Base-by-base conservation (phyloP, 352 stramenopile genomes). In the Globisporangium okanoganense region DNA sequence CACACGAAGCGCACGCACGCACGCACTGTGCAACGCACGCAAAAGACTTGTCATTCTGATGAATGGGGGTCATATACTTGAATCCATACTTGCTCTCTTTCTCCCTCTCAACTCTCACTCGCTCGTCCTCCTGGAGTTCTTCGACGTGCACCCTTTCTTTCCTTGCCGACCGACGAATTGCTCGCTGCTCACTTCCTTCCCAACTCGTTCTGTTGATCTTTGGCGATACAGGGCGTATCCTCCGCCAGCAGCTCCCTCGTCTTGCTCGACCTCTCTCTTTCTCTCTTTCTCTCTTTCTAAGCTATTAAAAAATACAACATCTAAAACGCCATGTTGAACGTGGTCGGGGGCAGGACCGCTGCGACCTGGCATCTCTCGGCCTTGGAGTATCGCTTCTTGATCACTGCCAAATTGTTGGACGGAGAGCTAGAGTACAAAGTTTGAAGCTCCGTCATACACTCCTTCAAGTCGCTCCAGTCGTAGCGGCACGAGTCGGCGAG, bases 341-440 rank as follows among this genome's bases (percentile, higher is more conserved):
- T 79, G 18, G 79, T 75, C 14, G 85, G 85, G 16, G 85, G 85
- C 25, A 90, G 64, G 38, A 93, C 75, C 47, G 72, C 73, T 27
- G 84, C 84, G 49, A 95, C 85, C 66, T 95, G 79, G 67, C 78
- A 89, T 33, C 85, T 66, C 56, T 95, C 85, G 29, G 85, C 76
- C 61, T 93, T 92, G 35, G 85, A 93, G 77, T 95, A 95, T 54
- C 85, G 83, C 67, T 95, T 95, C 71, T 93, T 93, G 66, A 95
- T 92, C 59, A 95, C 85, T 29, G 83, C 82, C 53, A 95, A 58
- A 51, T 88, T 90, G 72, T 91, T 91, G 20, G 81, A 87, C 56
- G 84, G 83, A 22, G 85, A 90, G 56, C 76, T 83, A 55, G 79
- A 87, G 70, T 93, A 95, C 58, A 95, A 64, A 50, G 76, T 87